Percentiles rank a stretch among this genome's conserved stretches.
Evolutionary conservation across 2,329 filamentous ascomycete genomes (phyloP).

Genomic region (Penicillium palitans): DNA sequence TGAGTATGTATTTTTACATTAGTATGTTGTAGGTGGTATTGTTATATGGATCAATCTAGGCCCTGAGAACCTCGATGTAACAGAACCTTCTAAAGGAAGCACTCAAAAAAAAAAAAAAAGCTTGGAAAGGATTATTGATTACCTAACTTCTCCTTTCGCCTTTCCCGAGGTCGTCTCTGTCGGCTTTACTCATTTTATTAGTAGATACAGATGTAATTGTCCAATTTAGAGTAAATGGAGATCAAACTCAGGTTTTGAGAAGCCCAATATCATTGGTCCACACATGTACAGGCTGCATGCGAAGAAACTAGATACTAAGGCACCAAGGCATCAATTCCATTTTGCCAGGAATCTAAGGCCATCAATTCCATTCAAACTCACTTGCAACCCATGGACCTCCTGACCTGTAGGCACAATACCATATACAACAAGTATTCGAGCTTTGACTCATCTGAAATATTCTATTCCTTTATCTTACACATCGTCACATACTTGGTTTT

Average conservation of each 20-base stretch:
- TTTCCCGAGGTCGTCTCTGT: too few species aligned
- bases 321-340: background rate
- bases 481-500: background rate
- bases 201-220: too few species aligned
- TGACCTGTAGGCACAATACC: background rate
- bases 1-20: too few species aligned
- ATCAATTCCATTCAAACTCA: background rate
- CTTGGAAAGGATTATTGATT: background rate
- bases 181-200: background rate
- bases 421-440: background rate
- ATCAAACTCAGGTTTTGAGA: background rate
- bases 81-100: background rate
- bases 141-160: background rate
- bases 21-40: background rate
- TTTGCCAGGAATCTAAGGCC: background rate
- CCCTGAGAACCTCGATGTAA: background rate
- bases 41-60: background rate
- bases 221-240: background rate
- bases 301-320: background rate
- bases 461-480: background rate
- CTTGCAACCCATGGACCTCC: background rate
- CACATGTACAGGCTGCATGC: background rate
- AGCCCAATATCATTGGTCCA: background rate
- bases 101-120: too few species aligned
- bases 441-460: background rate